Evolutionary conservation across 805 yeast genomes (phyloP), one percentile per base, ranked within the genome.

Genomic region (Metschnikowia henanensis): DNA sequence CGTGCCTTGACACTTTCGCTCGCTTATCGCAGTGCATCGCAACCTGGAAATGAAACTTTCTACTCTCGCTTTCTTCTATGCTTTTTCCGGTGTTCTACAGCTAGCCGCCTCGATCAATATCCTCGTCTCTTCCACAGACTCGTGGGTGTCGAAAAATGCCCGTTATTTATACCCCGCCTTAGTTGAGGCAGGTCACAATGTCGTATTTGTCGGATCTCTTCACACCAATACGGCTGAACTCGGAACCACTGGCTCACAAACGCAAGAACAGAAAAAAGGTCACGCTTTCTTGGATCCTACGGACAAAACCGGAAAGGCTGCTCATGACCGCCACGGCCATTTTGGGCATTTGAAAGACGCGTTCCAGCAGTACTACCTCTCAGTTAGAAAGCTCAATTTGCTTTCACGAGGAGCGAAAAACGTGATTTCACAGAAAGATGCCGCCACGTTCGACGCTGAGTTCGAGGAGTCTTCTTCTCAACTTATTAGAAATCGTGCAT

Each of bases 61-160:
- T 5, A 5, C 20, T 6, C 6, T 17, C 1, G 10, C 20, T n/a
- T 18, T n/a, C 8, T 3, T 29, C 6, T 37, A 3, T 19, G 18
- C 32, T 26, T 3, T 29, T 18, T 28, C 20, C 6, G 16, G 17
- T 12, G 5, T 41, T 2, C 23, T 48, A 13, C 46, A 47, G 9
- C 23, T 40, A 18, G 53, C 20, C 1, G 22, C 46, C 6, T 52
- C 59, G 7, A 52, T 66, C 38, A 63, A 66, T 37, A 62, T 68
- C 18, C 44, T 68, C 17, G 30, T 68, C 20, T 50, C 70, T 5
- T 51, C 65, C 21, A 56, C 67, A 3, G 72, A 68, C 46, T 58
- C 65, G 5, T 68, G 73, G 73, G 72, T 65, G 9, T 56, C 66
- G 13, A 67, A 62, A 41, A 65, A 67, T 47, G 48, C 59, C 15